Evolutionary conservation across 164 flowering plant species (phyloP).

Genomic region (Umbilicus rupestris): DNA sequence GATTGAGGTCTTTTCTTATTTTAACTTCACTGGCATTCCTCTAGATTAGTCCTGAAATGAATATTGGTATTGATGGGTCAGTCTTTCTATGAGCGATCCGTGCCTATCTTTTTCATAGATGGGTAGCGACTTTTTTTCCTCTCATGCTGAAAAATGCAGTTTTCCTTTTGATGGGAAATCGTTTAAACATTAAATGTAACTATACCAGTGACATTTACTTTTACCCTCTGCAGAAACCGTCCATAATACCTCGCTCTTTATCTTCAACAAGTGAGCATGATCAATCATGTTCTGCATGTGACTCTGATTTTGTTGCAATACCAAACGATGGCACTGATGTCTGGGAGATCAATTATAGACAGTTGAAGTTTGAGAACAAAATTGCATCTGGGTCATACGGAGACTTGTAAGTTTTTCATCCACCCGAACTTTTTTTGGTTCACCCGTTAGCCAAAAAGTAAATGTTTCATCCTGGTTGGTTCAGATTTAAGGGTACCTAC

Average conservation of each 20-base stretch:
- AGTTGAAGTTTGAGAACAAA: constrained; percentile 43
- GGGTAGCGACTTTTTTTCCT: neutral
- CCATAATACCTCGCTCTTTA: constrained; percentile 1
- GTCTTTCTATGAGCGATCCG: neutral
- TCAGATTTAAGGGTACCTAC: constrained; percentile 65
- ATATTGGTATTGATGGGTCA: neutral
- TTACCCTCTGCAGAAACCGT: neutral
- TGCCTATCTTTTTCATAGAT: neutral
- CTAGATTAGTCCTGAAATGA: neutral
- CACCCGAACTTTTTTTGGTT: neutral
- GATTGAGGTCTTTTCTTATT: constrained; percentile 24
- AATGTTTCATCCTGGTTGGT: constrained; percentile 8
- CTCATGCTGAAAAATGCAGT: neutral
- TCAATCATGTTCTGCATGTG: constrained; percentile 22
- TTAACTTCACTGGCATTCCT: neutral
- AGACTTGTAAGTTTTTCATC: constrained; percentile 60
- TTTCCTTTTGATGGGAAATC: neutral
- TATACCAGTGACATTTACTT: neutral
- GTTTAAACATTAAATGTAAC: neutral
- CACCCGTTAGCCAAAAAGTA: constrained; percentile 4
- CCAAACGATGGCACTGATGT: constrained; percentile 46
- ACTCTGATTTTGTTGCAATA: constrained; percentile 16
- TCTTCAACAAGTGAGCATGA: constrained; percentile 15
- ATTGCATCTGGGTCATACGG: constrained; percentile 76
- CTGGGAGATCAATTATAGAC: constrained; percentile 70